Evolutionary conservation across 2,329 filamentous ascomycete species (phyloP).

Genomic region (Cadophora sp.): DNA sequence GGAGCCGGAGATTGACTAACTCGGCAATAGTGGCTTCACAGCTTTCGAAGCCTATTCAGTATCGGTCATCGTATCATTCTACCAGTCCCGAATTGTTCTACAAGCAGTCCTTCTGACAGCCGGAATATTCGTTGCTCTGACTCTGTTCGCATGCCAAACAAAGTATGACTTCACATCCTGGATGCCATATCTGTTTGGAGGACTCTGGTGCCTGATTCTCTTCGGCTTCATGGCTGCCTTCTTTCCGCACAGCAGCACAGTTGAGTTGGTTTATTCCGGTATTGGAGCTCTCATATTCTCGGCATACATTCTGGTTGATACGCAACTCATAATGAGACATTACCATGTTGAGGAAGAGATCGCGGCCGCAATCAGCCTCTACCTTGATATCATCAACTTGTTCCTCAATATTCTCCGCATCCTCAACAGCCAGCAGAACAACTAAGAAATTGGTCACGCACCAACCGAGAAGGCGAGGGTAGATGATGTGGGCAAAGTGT

Average conservation of each 20-base stretch:
- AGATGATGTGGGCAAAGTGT: not conserved
- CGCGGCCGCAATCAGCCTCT: constrained; percentile 90
- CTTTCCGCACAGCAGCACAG: constrained; percentile 81
- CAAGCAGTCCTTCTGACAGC: constrained; percentile 89
- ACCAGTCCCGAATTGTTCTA: constrained; percentile 82
- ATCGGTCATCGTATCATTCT: constrained; percentile 91
- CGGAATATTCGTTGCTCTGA: constrained; percentile 80
- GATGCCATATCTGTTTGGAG: constrained; percentile 94
- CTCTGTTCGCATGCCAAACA: constrained; percentile 92
- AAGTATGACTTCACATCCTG: constrained; percentile 98
- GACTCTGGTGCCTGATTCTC: constrained; percentile 86
- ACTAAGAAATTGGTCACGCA: constrained; percentile 58
- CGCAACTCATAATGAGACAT: constrained; percentile 92
- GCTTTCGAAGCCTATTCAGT: constrained; percentile 92
- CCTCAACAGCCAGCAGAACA: constrained; percentile 93
- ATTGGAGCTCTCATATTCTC: constrained; percentile 87
- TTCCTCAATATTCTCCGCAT: constrained; percentile 96
- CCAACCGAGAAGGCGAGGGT: not conserved
- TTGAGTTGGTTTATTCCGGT: constrained; percentile 86
- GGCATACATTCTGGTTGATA: constrained; percentile 94
- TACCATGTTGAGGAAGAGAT: constrained; percentile 99
- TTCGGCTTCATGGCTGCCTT: constrained; percentile 94
- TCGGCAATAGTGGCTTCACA: constrained; percentile 73
- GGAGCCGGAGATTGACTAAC: not conserved
- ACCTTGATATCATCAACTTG: constrained; percentile 95